Percentiles rank a stretch among this genome's conserved stretches.
Conservation (phyloP, 106 monocot genomes). For the Alisma plantagoaquatica region DNA sequence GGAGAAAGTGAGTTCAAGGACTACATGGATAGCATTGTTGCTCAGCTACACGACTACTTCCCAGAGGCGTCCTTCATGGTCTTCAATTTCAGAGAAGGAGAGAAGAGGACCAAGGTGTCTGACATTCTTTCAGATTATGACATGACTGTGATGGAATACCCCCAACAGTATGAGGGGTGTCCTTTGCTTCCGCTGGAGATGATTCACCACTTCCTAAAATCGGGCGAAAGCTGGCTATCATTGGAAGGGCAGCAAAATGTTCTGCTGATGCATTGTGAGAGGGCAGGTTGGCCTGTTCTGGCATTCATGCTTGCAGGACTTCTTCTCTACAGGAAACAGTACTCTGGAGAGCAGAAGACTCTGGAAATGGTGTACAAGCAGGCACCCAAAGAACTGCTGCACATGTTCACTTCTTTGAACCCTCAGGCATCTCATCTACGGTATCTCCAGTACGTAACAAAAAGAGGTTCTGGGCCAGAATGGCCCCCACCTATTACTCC, state of each 20-base stretch:
- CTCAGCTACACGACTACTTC: constrained; percentile 57
- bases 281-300: constrained; percentile 89
- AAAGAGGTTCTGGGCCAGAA: constrained; percentile 25
- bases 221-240: constrained; percentile 71
- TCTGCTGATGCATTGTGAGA: constrained; percentile 91
- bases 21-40: constrained; percentile 58
- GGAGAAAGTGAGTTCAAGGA: constrained; percentile 50
- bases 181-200: constrained; percentile 80
- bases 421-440: constrained; percentile 80
- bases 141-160: constrained; percentile 63
- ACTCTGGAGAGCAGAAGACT: constrained; percentile 69
- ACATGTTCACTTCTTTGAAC: constrained; percentile 45
- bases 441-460: constrained; percentile 77
- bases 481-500: constrained; percentile 34
- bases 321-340: constrained; percentile 75
- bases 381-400: constrained; percentile 62
- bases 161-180: constrained; percentile 57
- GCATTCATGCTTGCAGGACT: constrained; percentile 93
- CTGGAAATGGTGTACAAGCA: constrained; percentile 91
- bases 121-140: constrained; percentile 39
- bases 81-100: constrained; percentile 51
- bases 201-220: constrained; percentile 63
- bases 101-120: constrained; percentile 37
- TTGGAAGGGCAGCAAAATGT: constrained; percentile 60
- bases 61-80: constrained; percentile 77